Percentiles rank a stretch among this genome's conserved stretches.
Conservation (phyloP, 2,329 filamentous ascomycete species). For the Ascochyta lentis region DNA sequence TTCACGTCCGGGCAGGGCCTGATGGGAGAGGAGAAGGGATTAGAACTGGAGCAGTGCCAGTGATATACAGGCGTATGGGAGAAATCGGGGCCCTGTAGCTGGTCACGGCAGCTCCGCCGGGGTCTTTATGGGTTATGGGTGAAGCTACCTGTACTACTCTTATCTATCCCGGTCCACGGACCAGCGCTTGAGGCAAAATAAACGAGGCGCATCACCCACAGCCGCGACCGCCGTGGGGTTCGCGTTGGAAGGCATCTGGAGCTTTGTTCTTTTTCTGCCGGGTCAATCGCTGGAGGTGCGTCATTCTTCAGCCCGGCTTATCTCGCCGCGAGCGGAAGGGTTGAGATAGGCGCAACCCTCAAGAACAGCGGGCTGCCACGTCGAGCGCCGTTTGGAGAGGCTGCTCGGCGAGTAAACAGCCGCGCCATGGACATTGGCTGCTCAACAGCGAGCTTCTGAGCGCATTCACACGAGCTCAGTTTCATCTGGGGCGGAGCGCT, state of each 20-base stretch:
- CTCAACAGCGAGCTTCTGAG: slow-evolving; percentile 11
- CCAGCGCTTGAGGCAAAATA: slow-evolving; percentile 44
- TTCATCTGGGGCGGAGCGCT: slow-evolving; percentile 35
- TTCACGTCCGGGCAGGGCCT: slow-evolving; percentile 22
- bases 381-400: slow-evolving; percentile 14
- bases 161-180: slow-evolving; percentile 48
- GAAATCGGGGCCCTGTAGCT: slow-evolving; percentile 42
- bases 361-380: slow-evolving; percentile 19
- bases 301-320: slow-evolving; percentile 38
- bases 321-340: slow-evolving; percentile 31
- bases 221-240: slow-evolving; percentile 47
- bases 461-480: slow-evolving; percentile 20
- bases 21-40: slow-evolving; percentile 17
- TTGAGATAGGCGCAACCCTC: slow-evolving; percentile 22
- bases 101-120: slow-evolving; percentile 35
- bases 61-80: slow-evolving; percentile 42
- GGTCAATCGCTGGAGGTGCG: slow-evolving; percentile 30
- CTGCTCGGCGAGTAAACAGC: slow-evolving; percentile 16
- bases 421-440: slow-evolving; percentile 13
- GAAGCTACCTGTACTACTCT: slow-evolving; percentile 44
- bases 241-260: slow-evolving; percentile 38
- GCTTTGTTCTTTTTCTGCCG: slow-evolving; percentile 44
- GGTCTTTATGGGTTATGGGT: slow-evolving; percentile 40
- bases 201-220: slow-evolving; percentile 44
- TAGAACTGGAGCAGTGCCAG: slow-evolving; percentile 31